Conservation (phyloP, 345 rosid species). For the Nasturtium officinale region DNA sequence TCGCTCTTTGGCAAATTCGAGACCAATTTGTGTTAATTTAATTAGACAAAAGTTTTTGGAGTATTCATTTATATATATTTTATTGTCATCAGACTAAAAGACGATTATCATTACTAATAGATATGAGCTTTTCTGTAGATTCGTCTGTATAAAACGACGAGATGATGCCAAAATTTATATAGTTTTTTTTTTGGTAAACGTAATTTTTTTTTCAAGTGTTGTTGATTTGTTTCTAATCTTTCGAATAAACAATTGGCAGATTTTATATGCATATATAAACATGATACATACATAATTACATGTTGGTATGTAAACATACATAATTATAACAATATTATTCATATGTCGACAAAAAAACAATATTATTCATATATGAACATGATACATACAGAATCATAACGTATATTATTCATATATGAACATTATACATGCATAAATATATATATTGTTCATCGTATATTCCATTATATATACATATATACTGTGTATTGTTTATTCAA, state of each 20-base stretch:
- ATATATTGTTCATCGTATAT: not conserved
- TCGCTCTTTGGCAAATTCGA: not conserved
- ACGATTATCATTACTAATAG: constrained; percentile 19
- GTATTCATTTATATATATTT: constrained; percentile 17
- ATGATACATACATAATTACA: not conserved
- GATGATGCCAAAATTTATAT: not conserved
- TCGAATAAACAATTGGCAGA: not conserved
- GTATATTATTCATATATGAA: not conserved
- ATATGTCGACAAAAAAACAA: too few species aligned
- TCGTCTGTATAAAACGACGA: constrained; percentile 1
- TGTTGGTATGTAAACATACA: not conserved
- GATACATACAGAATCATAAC: too few species aligned
- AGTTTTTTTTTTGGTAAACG: not conserved
- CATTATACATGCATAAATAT: not conserved
- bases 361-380: not conserved
- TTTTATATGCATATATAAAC: not conserved
- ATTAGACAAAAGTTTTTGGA: constrained; percentile 13
- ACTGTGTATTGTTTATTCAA: not conserved
- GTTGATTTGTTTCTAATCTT: not conserved
- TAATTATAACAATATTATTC: not conserved
- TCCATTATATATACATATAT: not conserved
- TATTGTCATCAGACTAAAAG: not conserved
- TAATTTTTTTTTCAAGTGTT: not conserved
- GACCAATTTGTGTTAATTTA: constrained; percentile 21
- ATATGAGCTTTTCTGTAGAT: constrained; percentile 1